Evolutionary conservation across 2,329 filamentous ascomycete genomes (phyloP), one percentile per base, ranked within the genome.

Genomic region (Penicillium hordei): DNA sequence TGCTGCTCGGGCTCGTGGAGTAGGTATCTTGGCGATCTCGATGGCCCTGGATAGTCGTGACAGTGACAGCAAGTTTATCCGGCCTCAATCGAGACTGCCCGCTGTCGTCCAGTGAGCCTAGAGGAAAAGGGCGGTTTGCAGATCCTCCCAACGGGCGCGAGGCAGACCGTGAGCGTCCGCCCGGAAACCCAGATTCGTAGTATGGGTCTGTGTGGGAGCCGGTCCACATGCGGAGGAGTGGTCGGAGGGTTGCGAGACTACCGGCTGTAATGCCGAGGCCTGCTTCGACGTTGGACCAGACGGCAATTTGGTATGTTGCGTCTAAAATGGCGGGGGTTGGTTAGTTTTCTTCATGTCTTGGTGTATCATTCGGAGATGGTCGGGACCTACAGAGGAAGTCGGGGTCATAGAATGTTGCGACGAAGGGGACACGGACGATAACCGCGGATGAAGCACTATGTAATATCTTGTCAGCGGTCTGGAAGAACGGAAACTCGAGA

Each of bases 201-300:
- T 64, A 51, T n/a, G 52, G 57, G 31, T 63, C 62, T 31, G 61
- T 46, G 34, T 44, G 46, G 4, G 65, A 63, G 17, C 69, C 66
- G 13, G 66, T 60, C 45, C 69, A 62, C 36, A 72, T 34, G 19
- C 71, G 77, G 10, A 82, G 68, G 0, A 83, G 73, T 0, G 81
- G 81, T 2, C 79, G 76, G 1, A 82, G 72, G 0, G 79, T 81
- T 12, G 79, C 79, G 15, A 82, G 72, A 60, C 74, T 78, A 4
- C 75, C 78, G 10, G 81, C 80, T 4, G 73, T 74, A 48, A 80
- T 79, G 5, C 76, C 72, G 1, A 75, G 65, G 2, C 71, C 70
- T 50, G 63, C 60, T 64, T 75, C 73, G 52, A 71, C 64, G 39
- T 69, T 68, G 34, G 72, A 73, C 73, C 73, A 75, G 38, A 79